Conservation (phyloP, 2,329 filamentous ascomycete species). For the Blastomyces gilchristii region DNA sequence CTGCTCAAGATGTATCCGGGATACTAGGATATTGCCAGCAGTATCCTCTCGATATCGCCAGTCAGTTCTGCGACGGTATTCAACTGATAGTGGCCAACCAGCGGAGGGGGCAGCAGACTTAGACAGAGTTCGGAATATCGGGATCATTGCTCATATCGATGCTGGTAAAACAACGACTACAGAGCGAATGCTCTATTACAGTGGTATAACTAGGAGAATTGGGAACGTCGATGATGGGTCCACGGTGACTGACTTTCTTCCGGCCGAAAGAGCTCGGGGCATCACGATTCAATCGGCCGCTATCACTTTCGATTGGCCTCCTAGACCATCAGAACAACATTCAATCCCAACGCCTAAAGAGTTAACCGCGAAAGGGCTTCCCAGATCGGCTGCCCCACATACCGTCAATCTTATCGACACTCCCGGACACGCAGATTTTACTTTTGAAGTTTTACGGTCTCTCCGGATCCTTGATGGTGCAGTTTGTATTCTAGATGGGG, state of each 20-base stretch:
- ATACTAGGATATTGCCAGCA: neutral
- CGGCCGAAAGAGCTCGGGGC: constrained; percentile 78
- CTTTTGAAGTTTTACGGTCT: constrained; percentile 89
- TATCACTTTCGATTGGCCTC: constrained; percentile 90
- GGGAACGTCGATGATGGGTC: constrained; percentile 96
- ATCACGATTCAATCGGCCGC: constrained; percentile 98
- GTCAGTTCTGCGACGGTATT: constrained; percentile 20
- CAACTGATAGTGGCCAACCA: constrained; percentile 17
- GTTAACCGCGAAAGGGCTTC: constrained; percentile 29
- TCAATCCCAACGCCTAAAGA: constrained; percentile 16
- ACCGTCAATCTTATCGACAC: constrained; percentile 91
- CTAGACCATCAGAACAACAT: constrained; percentile 23
- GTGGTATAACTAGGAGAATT: constrained; percentile 74
- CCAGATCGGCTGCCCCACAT: constrained; percentile 48
- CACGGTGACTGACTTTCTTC: constrained; percentile 93
- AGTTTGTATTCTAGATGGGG: constrained; percentile 85
- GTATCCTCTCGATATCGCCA: neutral
- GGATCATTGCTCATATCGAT: constrained; percentile 98
- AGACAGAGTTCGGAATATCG: constrained; percentile 77
- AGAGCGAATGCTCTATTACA: constrained; percentile 97
- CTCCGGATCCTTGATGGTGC: constrained; percentile 79
- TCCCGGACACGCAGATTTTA: constrained; percentile 92
- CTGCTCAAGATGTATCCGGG: constrained; percentile 12
- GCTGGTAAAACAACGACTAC: constrained; percentile 98
- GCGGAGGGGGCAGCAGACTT: constrained; percentile 27